Conservation (phyloP, 352 stramenopile species). For the Globisporangium nodosum region DNA sequence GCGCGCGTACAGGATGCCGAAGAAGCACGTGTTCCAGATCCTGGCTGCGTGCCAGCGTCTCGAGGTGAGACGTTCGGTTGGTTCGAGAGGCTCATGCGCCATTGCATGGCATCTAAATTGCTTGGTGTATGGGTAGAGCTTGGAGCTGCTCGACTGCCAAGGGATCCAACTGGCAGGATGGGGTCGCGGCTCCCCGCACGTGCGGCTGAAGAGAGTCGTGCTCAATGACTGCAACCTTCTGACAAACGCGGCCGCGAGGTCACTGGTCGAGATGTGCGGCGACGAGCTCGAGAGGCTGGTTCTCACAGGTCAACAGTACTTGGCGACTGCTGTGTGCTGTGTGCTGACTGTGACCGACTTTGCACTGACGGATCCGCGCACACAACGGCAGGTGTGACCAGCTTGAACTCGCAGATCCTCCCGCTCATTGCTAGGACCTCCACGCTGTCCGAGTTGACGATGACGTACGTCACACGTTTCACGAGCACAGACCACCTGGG, state of each 20-base stretch:
- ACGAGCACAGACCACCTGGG: neutral
- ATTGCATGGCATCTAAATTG: neutral
- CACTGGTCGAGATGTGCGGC: conserved; percentile 35
- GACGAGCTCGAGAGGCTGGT: conserved; percentile 28
- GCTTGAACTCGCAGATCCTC: conserved; percentile 43
- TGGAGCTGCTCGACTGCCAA: conserved; percentile 59
- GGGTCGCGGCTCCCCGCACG: conserved; percentile 15
- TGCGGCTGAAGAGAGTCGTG: conserved; percentile 29
- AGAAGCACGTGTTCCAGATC: conserved; percentile 47
- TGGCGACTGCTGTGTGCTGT: neutral
- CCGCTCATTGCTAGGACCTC: conserved; percentile 25
- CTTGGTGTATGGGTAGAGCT: conserved; percentile 19
- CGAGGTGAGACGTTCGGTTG: conserved; percentile 15
- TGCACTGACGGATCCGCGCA: too few species aligned
- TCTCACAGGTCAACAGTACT: conserved; percentile 30
- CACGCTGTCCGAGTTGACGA: conserved; percentile 34
- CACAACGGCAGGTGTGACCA: conserved; percentile 22
- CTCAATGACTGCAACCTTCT: conserved; percentile 49
- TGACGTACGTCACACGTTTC: conserved; percentile 25
- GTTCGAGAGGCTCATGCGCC: neutral
- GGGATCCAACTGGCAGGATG: conserved; percentile 39
- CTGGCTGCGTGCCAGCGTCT: conserved; percentile 27
- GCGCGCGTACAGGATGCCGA: conserved; percentile 48
- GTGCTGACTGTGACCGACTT: too few species aligned
- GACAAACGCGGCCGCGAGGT: conserved; percentile 30